Evolutionary conservation across 495 filamentous ascomycete genomes (phyloP), one percentile per base, ranked within the genome.

Genomic region (Neurospora sublineolata): DNA sequence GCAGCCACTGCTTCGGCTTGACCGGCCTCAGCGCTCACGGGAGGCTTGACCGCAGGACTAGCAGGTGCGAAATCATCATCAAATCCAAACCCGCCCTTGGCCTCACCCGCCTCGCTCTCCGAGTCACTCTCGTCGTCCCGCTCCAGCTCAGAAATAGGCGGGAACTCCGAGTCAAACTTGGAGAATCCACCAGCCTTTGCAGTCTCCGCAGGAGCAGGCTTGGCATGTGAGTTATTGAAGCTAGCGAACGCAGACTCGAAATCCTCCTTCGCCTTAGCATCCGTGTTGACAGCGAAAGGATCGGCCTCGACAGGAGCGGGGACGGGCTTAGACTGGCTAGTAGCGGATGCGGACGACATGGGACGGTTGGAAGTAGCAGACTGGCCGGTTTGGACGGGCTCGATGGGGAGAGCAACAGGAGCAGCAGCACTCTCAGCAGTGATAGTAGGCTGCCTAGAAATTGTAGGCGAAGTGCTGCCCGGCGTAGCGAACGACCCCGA

Each of bases 21-120:
- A 68, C 74, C 70, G 1, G 75, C 74, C 72, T 76, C 74, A 60
- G 69, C 33, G 41, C 78, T 75, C 41, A 77, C 76, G 5, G 75
- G 71, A 1, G 71, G 40, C 76, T 80, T 84, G 33, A 76, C 69
- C 58, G 87, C 85, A 23, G 93, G 90, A 33, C 89, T 91, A 20
- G 85, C 86, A 64, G 92, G 88, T 4, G 92, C 89, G 76, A 98
- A 97, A 76, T 97, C 90, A 77, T 99, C 94, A 71, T 94, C 94
- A 77, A 98, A 99, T 0, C 94, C 92, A 76, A 98, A 97, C 76
- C 97, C 90, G 76, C 97, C 92, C 76, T 80, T 84, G n/a, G 97
- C 97, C 0, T 94, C 92, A 60, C 84, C 89, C 46, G 92, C 75
- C 41, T 87, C 92, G 74, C 87, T 90, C n/a, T 90, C 93, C 72